phyloP scores from a whole-genome alignment of 2,329 filamentous ascomycete species.

The Cytospora chrysosperma region DNA sequence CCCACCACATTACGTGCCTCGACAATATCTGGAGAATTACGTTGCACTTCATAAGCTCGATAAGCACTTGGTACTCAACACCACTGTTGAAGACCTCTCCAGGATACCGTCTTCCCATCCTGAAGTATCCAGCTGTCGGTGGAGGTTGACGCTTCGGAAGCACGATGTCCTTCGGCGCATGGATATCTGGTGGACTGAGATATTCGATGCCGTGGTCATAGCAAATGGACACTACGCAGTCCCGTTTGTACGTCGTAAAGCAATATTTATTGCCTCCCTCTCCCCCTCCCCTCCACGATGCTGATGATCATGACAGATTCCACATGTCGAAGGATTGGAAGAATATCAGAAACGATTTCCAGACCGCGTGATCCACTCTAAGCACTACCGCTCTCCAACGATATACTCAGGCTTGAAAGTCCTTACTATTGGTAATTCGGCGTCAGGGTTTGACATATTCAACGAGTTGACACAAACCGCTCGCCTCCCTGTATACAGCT shows the following conservation, averaged over 20 bases:
- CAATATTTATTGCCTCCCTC: neutral
- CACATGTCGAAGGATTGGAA: slow-evolving; percentile 44
- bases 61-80: slow-evolving; percentile 45
- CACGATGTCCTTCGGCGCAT: slow-evolving; percentile 43
- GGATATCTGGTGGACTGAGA: slow-evolving; percentile 55
- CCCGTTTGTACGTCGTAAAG: slow-evolving; percentile 40
- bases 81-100: slow-evolving; percentile 51
- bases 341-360: slow-evolving; percentile 40
- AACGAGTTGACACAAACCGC: slow-evolving; percentile 39
- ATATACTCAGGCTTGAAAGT: slow-evolving; percentile 36
- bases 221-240: slow-evolving; percentile 46
- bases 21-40: slow-evolving; percentile 56
- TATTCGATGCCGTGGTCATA: slow-evolving; percentile 45
- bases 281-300: neutral
- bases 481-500: slow-evolving; percentile 49
- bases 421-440: slow-evolving; percentile 44
- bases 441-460: slow-evolving; percentile 43
- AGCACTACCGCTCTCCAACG: slow-evolving; percentile 42
- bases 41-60: slow-evolving; percentile 52
- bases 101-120: slow-evolving; percentile 28
- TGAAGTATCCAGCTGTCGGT: slow-evolving; percentile 31
- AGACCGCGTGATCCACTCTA: slow-evolving; percentile 44
- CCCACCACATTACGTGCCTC: slow-evolving; percentile 52
- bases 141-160: slow-evolving; percentile 49
- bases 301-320: slow-evolving; percentile 37